Evolutionary conservation across 2,329 filamentous ascomycete genomes (phyloP).

Genomic region (Fusarium nygamai): DNA sequence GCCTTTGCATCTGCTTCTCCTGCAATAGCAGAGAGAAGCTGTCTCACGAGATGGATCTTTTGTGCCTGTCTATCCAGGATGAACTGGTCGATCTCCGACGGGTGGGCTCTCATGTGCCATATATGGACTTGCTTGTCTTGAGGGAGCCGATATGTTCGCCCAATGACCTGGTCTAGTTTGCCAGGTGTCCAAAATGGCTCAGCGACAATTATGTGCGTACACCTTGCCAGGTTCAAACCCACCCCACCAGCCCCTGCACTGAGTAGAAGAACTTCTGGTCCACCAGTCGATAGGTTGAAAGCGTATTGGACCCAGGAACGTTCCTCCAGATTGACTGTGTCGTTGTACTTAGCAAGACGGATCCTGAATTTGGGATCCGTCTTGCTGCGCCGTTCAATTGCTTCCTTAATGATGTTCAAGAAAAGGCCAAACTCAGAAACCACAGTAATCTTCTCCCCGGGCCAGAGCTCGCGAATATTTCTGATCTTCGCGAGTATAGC

Average conservation of each 20-base stretch:
- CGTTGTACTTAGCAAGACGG: not conserved
- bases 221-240: not conserved
- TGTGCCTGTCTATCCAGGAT: not conserved
- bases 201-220: not conserved
- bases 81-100: not conserved
- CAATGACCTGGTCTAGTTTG: not conserved
- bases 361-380: not conserved
- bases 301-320: not conserved
- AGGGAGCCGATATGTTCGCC: not conserved
- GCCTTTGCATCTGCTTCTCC: not conserved
- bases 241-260: not conserved
- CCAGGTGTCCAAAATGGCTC: not conserved
- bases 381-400: not conserved
- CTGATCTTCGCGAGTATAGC: not conserved
- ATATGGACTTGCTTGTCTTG: not conserved
- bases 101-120: not conserved
- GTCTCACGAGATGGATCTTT: not conserved
- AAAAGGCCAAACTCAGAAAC: not conserved
- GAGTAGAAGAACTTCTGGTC: not conserved
- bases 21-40: not conserved
- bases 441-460: not conserved
- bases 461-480: not conserved
- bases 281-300: not conserved
- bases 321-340: not conserved
- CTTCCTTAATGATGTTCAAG: not conserved